These are phyloP conservation scores for Fusarium bulbicola DNA, from an alignment of 2,329 filamentous ascomycete genomes.

Conservation along the genomic window DNA sequence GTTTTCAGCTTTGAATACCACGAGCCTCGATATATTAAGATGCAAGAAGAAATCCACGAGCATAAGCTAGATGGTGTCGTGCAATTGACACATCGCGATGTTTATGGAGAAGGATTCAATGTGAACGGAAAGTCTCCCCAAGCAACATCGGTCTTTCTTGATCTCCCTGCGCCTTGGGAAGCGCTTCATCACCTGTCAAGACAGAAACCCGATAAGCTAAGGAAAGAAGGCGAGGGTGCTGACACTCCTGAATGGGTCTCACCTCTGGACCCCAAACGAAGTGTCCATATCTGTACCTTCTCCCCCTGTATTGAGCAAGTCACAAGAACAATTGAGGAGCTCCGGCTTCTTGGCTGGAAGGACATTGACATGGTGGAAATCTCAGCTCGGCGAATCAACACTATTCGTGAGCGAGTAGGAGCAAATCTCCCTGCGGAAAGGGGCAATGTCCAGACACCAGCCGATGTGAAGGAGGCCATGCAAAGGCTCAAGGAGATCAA, in stretches of 20 bases:
- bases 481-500: conserved; percentile 78
- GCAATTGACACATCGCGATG: conserved; percentile 79
- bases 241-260: conserved; percentile 57
- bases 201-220: conserved; percentile 43
- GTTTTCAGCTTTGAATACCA: conserved; percentile 89
- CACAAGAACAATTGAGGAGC: conserved; percentile 80
- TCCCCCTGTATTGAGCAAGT: conserved; percentile 98
- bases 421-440: conserved; percentile 71
- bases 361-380: conserved; percentile 96
- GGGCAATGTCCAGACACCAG: conserved; percentile 74
- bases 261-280: conserved; percentile 74
- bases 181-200: conserved; percentile 80
- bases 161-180: conserved; percentile 83
- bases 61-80: conserved; percentile 74
- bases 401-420: conserved; percentile 83
- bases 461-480: conserved; percentile 82
- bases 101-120: conserved; percentile 79
- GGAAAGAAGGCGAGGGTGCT: conserved; percentile 33
- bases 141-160: conserved; percentile 79
- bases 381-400: conserved; percentile 79
- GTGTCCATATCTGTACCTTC: conserved; percentile 89
- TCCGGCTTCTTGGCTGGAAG: conserved; percentile 86
- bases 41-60: conserved; percentile 73
- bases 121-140: conserved; percentile 67
- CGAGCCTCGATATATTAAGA: conserved; percentile 73